Conservation (phyloP, 1,284 basidiomycete genomes). For the Leccinum subatratum region DNA sequence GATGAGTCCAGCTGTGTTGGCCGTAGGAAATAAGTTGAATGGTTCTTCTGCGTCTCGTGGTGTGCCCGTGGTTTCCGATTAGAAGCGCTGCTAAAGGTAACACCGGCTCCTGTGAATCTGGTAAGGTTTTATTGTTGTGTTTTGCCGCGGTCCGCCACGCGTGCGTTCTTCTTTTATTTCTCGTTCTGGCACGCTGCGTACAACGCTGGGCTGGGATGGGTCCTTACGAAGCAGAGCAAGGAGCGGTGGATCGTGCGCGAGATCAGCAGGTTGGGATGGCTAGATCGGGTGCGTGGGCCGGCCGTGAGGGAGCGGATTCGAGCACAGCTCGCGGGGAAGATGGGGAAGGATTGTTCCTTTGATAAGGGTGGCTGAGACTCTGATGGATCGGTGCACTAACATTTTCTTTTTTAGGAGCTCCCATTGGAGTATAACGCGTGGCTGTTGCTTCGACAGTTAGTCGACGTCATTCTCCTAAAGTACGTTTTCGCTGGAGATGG, state of each 20-base stretch:
- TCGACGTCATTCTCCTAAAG: slow-evolving; percentile 96
- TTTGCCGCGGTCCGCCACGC: slow-evolving; percentile 53
- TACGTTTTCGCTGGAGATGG: slow-evolving; percentile 36
- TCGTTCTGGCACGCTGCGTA: slow-evolving; percentile 92
- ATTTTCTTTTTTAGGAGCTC: slow-evolving; percentile 48
- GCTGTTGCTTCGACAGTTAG: slow-evolving; percentile 89
- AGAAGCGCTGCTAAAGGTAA: slow-evolving; percentile 77
- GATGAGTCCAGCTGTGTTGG: too few relatives aligned
- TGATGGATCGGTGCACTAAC: background rate
- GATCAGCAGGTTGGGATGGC: slow-evolving; percentile 79
- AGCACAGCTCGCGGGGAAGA: slow-evolving; percentile 83
- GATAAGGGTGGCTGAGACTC: slow-evolving; percentile 50
- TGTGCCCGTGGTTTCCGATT: slow-evolving; percentile 78
- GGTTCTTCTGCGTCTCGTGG: slow-evolving; percentile 73
- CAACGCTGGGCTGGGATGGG: slow-evolving; percentile 90
- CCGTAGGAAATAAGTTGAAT: slow-evolving; percentile 3
- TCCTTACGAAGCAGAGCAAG: slow-evolving; percentile 92
- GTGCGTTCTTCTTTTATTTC: slow-evolving; percentile 83
- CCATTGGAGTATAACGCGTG: slow-evolving; percentile 85
- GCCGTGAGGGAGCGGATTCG: slow-evolving; percentile 77
- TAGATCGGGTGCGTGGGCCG: slow-evolving; percentile 69
- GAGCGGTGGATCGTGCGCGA: slow-evolving; percentile 87
- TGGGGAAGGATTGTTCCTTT: slow-evolving; percentile 92
- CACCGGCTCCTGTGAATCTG: background rate
- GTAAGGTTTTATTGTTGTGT: slow-evolving; percentile 31